Evolutionary conservation across 148 eudicot genomes (phyloP), one percentile per base, ranked within the genome.

Genomic region (Selenicereus undatus): DNA sequence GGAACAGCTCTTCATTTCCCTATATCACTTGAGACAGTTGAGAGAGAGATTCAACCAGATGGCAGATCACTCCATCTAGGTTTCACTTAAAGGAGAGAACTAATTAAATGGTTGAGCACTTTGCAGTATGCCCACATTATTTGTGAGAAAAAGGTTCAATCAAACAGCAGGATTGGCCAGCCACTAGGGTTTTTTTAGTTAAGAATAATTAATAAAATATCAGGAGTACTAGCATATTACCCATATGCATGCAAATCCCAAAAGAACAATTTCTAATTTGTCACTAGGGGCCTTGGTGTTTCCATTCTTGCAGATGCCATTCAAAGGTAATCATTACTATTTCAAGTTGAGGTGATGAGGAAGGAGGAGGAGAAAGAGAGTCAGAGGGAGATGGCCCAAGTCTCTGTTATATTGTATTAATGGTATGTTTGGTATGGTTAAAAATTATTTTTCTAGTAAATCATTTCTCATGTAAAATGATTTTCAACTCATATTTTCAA

Each of bases 271-370:
- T 20, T 65, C 20, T 32, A 24, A 42, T 16, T 24, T 21, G 20
- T 18, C 43, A 52, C 6, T 39, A 26, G 77, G 50, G 71, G 43
- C 65, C 11, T 77, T 77, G 56, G 64, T 71, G 65, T 48, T 51
- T 78, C 73, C 72, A 78, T 73, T 71, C 80, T 73, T 27, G 82
- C 48, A 79, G 80, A 83, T 79, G 85, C 85, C 85, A 80, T 83
- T 83, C 86, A 83, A 83, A 83, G 86, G 76, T 80, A 83, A 76
- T 83, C 80, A 83, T 83, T 75, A 76, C 56, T 39, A 76, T 79
- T 71, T n/a, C 82, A 83, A 83, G 39, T 26, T 39, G 80, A 77
- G 85, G 74, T 72, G 30, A 27, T 22, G 60, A 39, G 65, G 30
- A 32, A 32, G 32, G 32, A 32, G 32, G 32, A 32, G 32, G 32